Evolutionary conservation across 176 grass and related monocot species (phyloP), one percentile per base, ranked within the genome.

Genomic region (Olyra latifolia): DNA sequence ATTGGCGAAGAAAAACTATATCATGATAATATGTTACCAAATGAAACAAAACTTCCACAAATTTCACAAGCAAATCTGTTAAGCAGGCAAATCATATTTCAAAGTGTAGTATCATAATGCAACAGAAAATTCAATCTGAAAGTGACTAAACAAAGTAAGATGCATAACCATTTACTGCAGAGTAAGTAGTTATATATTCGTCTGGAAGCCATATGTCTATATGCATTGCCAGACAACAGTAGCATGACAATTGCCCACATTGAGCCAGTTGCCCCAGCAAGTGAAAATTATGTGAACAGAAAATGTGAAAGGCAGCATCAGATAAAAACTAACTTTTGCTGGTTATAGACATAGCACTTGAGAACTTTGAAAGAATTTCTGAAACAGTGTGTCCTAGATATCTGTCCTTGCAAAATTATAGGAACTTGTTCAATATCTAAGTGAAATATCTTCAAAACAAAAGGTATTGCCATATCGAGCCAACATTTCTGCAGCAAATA

Each of bases 81-180:
- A 74, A 86, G 47, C 45, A 71, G 53, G 46, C 58, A 66, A 27
- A 59, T 27, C 38, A 70, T 40, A 70, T 25, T 80, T 70, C 24
- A 45, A 72, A 38, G 19, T 55, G 71, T 15, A 45, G 46, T 64
- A 73, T 65, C 27, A 43, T 40, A 74, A 8, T 74, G 29, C 32
- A 38, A 35, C 32, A 58, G 10, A 35, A 55, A 55, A 57, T 66
- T 64, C 58, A 3, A 64, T 46, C 41, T 20, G 12, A 58, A 76
- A 53, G 70, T 46, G 25, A 23, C 20, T 55, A 53, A 68, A 62
- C 39, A 45, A 76, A 83, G 8, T 57, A 66, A 44, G 12, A 75
- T 75, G 64, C 6, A 55, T n/a, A 42, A 55, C 25, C 38, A 67
- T 14, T 44, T 6, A n/a, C 16, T 74, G 49, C 3, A 75, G 23